Percentiles rank a stretch among this genome's conserved stretches.
Evolutionary conservation across 108 stramenopile species (phyloP).

Genomic region (Cyclotella baltica): DNA sequence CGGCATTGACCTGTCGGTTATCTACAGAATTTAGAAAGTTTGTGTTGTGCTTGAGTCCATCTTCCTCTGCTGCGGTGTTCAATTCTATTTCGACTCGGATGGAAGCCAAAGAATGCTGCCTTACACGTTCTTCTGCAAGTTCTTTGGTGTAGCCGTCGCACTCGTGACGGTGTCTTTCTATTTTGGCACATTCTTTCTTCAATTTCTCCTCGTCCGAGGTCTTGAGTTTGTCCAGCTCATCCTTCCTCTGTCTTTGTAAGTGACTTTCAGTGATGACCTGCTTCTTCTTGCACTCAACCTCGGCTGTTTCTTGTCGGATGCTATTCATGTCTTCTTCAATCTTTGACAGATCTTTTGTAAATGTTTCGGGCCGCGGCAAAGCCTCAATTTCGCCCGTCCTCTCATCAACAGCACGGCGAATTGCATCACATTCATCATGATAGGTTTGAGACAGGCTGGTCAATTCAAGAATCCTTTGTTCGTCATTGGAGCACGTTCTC

Average conservation of each 20-base stretch:
- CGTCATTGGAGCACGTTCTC: constrained; percentile 1
- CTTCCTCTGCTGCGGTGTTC: background rate
- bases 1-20: constrained; percentile 7
- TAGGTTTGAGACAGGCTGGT: background rate
- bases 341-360: background rate
- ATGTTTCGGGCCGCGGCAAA: background rate
- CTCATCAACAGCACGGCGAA: background rate
- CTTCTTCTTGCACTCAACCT: background rate
- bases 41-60: background rate
- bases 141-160: background rate
- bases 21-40: constrained; percentile 8
- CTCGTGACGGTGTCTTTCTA: background rate
- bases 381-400: background rate
- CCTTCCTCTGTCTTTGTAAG: background rate
- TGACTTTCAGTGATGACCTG: background rate
- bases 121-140: constrained; percentile 2
- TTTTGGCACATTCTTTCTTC: background rate
- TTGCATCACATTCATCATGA: background rate
- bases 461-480: background rate
- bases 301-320: background rate
- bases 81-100: constrained; percentile 8
- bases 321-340: background rate
- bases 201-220: background rate
- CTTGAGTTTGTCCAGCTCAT: background rate
- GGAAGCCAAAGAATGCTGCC: constrained; percentile 19